Percentiles rank a stretch among this genome's conserved stretches.
Evolutionary conservation across 768 basidiomycete genomes (phyloP).

Genomic region (Suillus cothurnatus): DNA sequence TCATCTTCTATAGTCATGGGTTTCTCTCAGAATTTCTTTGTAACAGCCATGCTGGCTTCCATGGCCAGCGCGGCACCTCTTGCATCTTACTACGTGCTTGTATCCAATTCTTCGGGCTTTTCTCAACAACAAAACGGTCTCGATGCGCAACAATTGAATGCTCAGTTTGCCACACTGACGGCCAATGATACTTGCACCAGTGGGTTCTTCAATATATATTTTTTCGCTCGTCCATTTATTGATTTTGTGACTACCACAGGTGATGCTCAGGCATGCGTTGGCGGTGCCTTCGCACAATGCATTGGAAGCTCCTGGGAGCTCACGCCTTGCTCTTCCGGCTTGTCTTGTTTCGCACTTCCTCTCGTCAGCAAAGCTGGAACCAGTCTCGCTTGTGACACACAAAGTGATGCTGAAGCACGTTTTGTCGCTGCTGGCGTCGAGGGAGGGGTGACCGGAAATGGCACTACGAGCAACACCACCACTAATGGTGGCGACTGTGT

Average conservation of each 20-base stretch:
- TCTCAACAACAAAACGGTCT: slow-evolving; percentile 34
- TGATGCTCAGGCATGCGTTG: slow-evolving; percentile 39
- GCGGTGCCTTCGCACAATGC: slow-evolving; percentile 43
- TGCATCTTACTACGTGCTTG: slow-evolving; percentile 3
- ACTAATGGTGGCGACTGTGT: neutral
- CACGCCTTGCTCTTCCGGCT: slow-evolving; percentile 34
- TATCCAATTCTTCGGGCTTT: slow-evolving; percentile 19
- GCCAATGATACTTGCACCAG: slow-evolving; percentile 32
- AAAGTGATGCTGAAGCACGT: slow-evolving; percentile 43
- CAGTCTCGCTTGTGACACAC: slow-evolving; percentile 51
- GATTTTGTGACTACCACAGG: slow-evolving; percentile 18
- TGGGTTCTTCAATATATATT: slow-evolving; percentile 15
- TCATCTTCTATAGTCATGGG: neutral
- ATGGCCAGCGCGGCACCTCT: slow-evolving; percentile 11
- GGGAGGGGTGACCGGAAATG: slow-evolving; percentile 44
- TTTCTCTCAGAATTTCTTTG: slow-evolving; percentile 6
- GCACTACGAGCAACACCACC: slow-evolving; percentile 10
- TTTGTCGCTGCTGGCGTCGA: slow-evolving; percentile 45
- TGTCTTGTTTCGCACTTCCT: slow-evolving; percentile 43
- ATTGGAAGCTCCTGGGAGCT: slow-evolving; percentile 34
- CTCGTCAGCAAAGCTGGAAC: slow-evolving; percentile 44
- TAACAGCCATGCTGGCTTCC: slow-evolving; percentile 10
- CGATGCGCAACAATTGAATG: slow-evolving; percentile 40
- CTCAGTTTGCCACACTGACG: slow-evolving; percentile 33
- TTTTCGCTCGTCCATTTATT: neutral